Conservation (phyloP, 2,329 filamentous ascomycete species). For the Tolypocladium cylindrosporum region DNA sequence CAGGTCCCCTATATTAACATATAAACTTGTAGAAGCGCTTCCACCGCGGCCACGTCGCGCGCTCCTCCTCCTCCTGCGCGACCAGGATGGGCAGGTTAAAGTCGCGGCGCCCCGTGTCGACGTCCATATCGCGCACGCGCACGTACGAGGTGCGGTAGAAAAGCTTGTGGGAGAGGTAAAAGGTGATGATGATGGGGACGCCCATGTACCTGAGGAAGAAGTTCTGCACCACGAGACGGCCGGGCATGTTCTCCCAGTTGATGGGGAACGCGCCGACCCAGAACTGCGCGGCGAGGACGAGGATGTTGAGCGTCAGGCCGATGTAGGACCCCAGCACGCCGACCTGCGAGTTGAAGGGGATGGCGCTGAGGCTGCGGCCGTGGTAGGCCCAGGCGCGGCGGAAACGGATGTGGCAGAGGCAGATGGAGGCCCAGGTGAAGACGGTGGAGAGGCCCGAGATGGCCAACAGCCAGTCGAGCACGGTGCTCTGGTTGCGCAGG, state of each 20-base stretch:
- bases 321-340: slow-evolving; percentile 74
- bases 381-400: slow-evolving; percentile 64
- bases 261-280: slow-evolving; percentile 79
- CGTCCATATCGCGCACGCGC: slow-evolving; percentile 65
- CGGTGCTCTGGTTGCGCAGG: slow-evolving; percentile 44
- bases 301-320: slow-evolving; percentile 63
- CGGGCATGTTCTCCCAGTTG: slow-evolving; percentile 35
- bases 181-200: slow-evolving; percentile 55
- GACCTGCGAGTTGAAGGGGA: slow-evolving; percentile 73
- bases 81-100: slow-evolving; percentile 72
- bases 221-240: slow-evolving; percentile 39
- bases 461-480: slow-evolving; percentile 73
- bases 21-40: slow-evolving; percentile 66
- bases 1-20: slow-evolving; percentile 35
- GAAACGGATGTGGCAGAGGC: slow-evolving; percentile 87
- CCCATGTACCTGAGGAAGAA: slow-evolving; percentile 71
- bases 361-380: slow-evolving; percentile 61
- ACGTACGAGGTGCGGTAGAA: slow-evolving; percentile 61
- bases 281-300: slow-evolving; percentile 76
- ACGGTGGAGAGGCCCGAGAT: slow-evolving; percentile 64
- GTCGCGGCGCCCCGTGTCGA: slow-evolving; percentile 76
- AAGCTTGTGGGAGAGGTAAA: slow-evolving; percentile 69
- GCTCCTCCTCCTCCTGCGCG: slow-evolving; percentile 70
- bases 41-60: slow-evolving; percentile 61
- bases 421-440: slow-evolving; percentile 79